These are phyloP conservation scores for Fagopyrum tataricum DNA, from an alignment of 148 eudicot genomes.

Conservation along the genomic window DNA sequence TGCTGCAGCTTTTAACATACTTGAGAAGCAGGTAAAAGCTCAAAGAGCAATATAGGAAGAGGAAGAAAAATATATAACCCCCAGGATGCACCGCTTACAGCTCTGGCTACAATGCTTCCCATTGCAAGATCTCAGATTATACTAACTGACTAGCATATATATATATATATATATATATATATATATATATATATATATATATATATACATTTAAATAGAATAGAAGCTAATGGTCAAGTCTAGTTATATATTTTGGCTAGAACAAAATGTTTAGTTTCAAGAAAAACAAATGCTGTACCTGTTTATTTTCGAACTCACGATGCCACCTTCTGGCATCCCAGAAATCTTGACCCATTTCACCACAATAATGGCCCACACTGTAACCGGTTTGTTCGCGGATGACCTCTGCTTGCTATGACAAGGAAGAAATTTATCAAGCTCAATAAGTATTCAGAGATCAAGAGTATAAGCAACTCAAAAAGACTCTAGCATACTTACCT, in stretches of 20 bases:
- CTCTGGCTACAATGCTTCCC: neutral
- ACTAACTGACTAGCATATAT: neutral
- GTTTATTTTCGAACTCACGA: constrained; percentile 89
- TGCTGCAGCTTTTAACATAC: neutral
- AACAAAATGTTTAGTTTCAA: neutral
- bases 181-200: too few relatives aligned
- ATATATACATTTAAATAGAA: neutral
- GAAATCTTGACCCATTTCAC: constrained; percentile 99
- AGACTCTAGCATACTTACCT: constrained; percentile 36
- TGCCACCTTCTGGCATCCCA: constrained; percentile 98
- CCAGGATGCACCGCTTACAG: neutral
- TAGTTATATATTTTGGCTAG: neutral
- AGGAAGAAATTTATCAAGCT: constrained; percentile 6
- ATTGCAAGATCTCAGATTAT: neutral
- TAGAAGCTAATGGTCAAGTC: neutral
- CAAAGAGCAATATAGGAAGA: neutral
- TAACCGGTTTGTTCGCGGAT: constrained; percentile 86
- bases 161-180: too few relatives aligned
- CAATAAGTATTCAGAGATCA: too few relatives aligned
- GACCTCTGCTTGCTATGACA: constrained; percentile 88
- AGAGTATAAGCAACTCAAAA: constrained; percentile 1
- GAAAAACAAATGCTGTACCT: constrained; percentile 35
- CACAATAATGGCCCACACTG: constrained; percentile 95
- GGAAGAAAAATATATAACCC: neutral
- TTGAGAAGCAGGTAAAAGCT: neutral